Conservation (phyloP, 1,284 basidiomycete genomes). For the Apiotrichum sp. region DNA sequence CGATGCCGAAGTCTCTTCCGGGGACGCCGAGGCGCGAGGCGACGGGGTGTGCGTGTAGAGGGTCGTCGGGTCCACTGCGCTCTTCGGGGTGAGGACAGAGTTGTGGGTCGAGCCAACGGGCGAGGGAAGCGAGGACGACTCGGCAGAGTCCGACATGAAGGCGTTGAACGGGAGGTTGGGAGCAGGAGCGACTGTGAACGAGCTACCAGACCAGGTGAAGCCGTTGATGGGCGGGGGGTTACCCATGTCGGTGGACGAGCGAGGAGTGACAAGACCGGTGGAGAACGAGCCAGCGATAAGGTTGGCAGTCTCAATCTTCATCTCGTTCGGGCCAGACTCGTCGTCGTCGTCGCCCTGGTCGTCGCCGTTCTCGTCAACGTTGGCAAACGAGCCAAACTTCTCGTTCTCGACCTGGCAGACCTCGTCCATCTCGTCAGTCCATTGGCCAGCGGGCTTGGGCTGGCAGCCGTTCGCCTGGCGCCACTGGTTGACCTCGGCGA, state of each 20-base stretch:
- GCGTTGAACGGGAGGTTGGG: constrained; percentile 19
- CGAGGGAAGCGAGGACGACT: constrained; percentile 18
- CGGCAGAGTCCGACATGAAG: constrained; percentile 26
- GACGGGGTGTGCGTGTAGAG: constrained; percentile 27
- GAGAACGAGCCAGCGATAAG: constrained; percentile 13
- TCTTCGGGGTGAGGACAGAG: constrained; percentile 28
- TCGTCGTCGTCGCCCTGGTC: constrained; percentile 33
- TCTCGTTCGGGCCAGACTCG: constrained; percentile 11
- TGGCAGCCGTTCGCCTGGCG: constrained; percentile 59
- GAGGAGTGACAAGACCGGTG: constrained; percentile 28
- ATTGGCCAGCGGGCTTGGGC: constrained; percentile 50
- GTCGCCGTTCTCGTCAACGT: constrained; percentile 31
- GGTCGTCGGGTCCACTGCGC: constrained; percentile 7
- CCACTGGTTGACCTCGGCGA: constrained; percentile 81
- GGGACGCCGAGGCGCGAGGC: constrained; percentile 22
- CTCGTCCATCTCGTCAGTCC: constrained; percentile 42
- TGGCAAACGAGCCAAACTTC: constrained; percentile 43
- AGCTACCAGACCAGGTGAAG: constrained; percentile 8
- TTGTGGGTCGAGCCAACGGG: constrained; percentile 18
- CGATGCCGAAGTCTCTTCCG: constrained; percentile 3
- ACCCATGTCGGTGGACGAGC: constrained; percentile 27
- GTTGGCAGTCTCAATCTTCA: constrained; percentile 21
- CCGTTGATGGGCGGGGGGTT: constrained; percentile 3
- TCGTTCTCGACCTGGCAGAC: constrained; percentile 45
- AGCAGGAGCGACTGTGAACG: constrained; percentile 7